Conservation (phyloP, 2,329 filamentous ascomycete species). For the Aureobasidium musti region DNA sequence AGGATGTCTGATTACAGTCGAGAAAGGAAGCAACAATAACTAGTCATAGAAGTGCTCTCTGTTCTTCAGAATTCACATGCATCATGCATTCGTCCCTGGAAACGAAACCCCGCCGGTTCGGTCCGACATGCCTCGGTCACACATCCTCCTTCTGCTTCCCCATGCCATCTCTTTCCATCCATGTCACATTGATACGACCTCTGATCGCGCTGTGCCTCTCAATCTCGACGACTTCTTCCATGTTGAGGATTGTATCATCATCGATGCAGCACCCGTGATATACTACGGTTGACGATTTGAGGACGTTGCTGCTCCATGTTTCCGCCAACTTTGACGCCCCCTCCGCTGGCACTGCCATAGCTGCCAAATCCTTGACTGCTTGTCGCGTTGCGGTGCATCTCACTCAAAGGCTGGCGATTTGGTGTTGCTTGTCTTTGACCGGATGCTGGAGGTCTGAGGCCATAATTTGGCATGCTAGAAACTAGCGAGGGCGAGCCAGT, state of each 20-base stretch:
- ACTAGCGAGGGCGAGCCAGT: neutral
- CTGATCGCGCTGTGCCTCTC: too few species aligned
- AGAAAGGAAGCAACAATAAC: neutral
- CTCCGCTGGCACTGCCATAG: constrained; percentile 36
- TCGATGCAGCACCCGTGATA: neutral
- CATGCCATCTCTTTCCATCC: neutral
- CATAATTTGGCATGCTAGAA: constrained; percentile 35
- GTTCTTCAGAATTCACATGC: constrained; percentile 14
- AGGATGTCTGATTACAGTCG: neutral
- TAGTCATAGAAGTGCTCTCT: neutral
- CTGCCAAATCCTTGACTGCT: constrained; percentile 33
- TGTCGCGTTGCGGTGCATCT: constrained; percentile 35
- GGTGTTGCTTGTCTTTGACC: constrained; percentile 41
- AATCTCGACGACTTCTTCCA: neutral
- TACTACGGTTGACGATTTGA: neutral
- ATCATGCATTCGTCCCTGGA: constrained; percentile 2
- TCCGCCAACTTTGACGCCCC: constrained; percentile 40
- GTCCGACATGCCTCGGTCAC: constrained; percentile 1
- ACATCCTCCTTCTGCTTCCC: neutral
- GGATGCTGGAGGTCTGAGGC: constrained; percentile 21
- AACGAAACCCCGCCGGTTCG: constrained; percentile 1
- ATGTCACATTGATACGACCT: neutral
- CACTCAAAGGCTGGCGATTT: constrained; percentile 40
- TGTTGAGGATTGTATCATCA: neutral
- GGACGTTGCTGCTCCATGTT: constrained; percentile 26